Evolutionary conservation across 805 yeast genomes (phyloP).

Genomic region (Novakomyces olei): DNA sequence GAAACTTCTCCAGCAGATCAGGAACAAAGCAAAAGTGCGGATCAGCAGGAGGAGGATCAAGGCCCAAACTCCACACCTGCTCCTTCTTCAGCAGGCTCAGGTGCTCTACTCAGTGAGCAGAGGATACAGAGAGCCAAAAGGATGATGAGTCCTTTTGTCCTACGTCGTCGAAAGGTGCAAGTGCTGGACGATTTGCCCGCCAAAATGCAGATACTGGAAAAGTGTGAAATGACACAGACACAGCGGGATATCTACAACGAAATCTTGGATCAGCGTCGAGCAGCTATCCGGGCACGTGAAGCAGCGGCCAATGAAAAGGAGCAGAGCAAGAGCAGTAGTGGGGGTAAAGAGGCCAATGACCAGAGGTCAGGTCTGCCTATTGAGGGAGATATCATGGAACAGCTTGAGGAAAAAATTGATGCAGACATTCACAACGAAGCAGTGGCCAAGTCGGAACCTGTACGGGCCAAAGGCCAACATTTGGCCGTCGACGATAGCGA

Average conservation of each 20-base stretch:
- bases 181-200: conserved; percentile 75
- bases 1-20: too few relatives aligned
- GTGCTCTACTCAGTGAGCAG: conserved; percentile 71
- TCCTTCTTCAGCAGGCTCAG: too few relatives aligned
- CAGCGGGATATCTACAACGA: conserved; percentile 41
- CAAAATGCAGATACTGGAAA: conserved; percentile 40
- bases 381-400: neutral
- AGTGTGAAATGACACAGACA: conserved; percentile 34
- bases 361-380: neutral
- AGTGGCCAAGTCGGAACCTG: too few relatives aligned
- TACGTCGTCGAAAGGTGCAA: conserved; percentile 78
- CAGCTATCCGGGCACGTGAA: conserved; percentile 5
- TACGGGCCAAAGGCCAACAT: too few relatives aligned
- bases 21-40: conserved; percentile 9
- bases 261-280: conserved; percentile 21
- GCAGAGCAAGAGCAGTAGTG: neutral
- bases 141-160: conserved; percentile 95
- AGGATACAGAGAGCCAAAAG: conserved; percentile 84
- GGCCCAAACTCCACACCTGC: too few relatives aligned
- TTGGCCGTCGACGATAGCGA: too few relatives aligned
- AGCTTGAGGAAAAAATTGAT: too few relatives aligned
- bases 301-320: conserved; percentile 4
- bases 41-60: conserved; percentile 12
- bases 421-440: too few relatives aligned
- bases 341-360: too few relatives aligned